phyloP scores from a whole-genome alignment of 768 basidiomycete species.

The Tephrocybe rancida region DNA sequence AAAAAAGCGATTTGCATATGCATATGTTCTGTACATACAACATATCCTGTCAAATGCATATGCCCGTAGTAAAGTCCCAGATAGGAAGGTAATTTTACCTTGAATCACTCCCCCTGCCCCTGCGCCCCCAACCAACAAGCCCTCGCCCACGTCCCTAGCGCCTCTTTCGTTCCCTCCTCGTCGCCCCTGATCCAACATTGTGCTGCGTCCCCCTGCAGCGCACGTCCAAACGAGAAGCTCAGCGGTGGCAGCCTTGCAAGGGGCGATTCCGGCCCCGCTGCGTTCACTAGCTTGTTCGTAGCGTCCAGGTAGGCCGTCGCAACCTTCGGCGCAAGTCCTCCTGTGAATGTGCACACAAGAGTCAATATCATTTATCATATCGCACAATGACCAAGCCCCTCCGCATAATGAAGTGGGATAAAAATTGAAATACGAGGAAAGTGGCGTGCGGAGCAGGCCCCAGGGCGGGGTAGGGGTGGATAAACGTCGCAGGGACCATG shows the following conservation, averaged over 20 bases:
- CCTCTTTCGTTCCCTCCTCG: conserved; percentile 36
- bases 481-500: conserved; percentile 3
- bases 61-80: background rate
- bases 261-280: conserved; percentile 32
- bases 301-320: conserved; percentile 43
- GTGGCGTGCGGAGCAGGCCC: background rate
- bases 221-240: conserved; percentile 53
- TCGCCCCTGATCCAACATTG: conserved; percentile 49
- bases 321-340: conserved; percentile 43
- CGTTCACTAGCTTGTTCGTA: conserved; percentile 39
- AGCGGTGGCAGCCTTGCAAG: conserved; percentile 43
- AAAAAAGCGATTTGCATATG: too few relatives aligned
- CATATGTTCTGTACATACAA: too few relatives aligned
- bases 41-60: too few relatives aligned
- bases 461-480: background rate
- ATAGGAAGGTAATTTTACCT: background rate
- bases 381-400: too few relatives aligned
- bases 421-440: background rate
- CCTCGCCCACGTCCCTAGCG: conserved; percentile 44
- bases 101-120: conserved; percentile 17
- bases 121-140: conserved; percentile 43
- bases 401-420: too few relatives aligned
- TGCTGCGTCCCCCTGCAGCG: conserved; percentile 52
- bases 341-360: conserved; percentile 23
- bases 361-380: background rate